Evolutionary conservation across 2,329 filamentous ascomycete species (phyloP), one percentile per base, ranked within the genome.

Genomic region (Claviceps maximensis): DNA sequence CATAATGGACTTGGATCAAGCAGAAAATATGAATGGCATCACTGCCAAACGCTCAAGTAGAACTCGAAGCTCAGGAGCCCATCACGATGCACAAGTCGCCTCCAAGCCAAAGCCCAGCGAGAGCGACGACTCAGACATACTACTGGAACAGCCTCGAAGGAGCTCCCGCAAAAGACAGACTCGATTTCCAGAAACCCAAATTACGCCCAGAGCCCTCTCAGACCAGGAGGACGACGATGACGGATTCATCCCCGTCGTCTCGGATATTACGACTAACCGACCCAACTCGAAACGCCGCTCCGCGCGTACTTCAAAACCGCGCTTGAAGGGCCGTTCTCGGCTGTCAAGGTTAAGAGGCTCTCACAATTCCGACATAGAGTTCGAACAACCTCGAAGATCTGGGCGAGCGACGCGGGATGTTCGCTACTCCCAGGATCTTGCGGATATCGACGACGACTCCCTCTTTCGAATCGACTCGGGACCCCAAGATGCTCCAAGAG

Each of bases 371-470:
- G 71, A 72, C 13, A 79, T 80, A 36, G 77, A 79, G 54, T 78
- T 80, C 50, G 76, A 79, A 59, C 60, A 68, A 8, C 67, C 69
- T 19, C 72, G 78, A 36, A 71, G 77, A 40, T 80, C 77, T 1
- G 66, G 65, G 1, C 69, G 78, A 36, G 64, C 74, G 0, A 77
- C 65, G 7, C 72, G 70, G 51, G 69, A 71, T 53, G 68, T 61
- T 1, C 65, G 61, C 25, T 73, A 59, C 54, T 77, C 80, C 71
- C 63, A 62, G 4, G 83, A 85, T 56, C 67, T 69, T 2, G 71
- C 75, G 1, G 69, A 78, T 2, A 69, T 80, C 54, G 78, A 86
- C 42, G 79, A 85, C 10, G 79, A 86, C 17, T 70, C 68, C 1
- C 71, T 77, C 51, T 78, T 75, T 57, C 61, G 69, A 2, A 69